Evolutionary conservation across 2,329 filamentous ascomycete genomes (phyloP), one percentile per base, ranked within the genome.

Genomic region (Sporothrix schenckii): DNA sequence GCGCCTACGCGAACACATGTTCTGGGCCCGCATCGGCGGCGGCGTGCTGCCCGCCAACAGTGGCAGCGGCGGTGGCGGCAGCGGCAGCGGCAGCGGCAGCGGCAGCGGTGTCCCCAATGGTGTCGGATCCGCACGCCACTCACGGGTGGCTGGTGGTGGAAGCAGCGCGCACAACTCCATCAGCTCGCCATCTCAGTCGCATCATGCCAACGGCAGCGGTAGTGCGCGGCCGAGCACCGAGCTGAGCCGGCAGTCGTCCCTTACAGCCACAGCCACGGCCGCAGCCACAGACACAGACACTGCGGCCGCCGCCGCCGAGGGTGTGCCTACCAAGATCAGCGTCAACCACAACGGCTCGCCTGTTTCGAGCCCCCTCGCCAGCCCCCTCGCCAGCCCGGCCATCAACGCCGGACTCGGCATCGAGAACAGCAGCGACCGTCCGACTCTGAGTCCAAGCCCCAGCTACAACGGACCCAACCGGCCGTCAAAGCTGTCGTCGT

Each of bases 1-100:
- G 13, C 88, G 91, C 41, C 81, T 98, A 63, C 86, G 95, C 66
- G 95, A 99, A 79, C 90, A 94, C 75, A 97, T 99, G 91, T 99
- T 99, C 78, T 99, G 95, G 95, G 89, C 92, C 66, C 88, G 95
- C 69, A 88, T 99, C 68, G 94, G 94, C 34, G 95, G 94, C 39
- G 95, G 95, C 16, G 93, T 99, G 2, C 82, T 98, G 14, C 95
- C 94, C 1, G 83, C 86, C 11, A 16, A 6, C 11, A 39, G 52
- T 11, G 52, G 2, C 2, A 34, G 50, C 19, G 49, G 50, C 30
- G 5, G 60, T n/a, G n/a, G 50, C 21, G 27, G 44, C 61, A 49
- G 44, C 13, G 44, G 44, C 14, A 24, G 24, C 24, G 24, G 24
- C 24, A 24, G 24, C 24, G 24, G 24, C 24, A 24, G 24, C 24